Base-by-base conservation (phyloP, 2,329 filamentous ascomycete genomes). In the Karstenula rhodostoma region DNA sequence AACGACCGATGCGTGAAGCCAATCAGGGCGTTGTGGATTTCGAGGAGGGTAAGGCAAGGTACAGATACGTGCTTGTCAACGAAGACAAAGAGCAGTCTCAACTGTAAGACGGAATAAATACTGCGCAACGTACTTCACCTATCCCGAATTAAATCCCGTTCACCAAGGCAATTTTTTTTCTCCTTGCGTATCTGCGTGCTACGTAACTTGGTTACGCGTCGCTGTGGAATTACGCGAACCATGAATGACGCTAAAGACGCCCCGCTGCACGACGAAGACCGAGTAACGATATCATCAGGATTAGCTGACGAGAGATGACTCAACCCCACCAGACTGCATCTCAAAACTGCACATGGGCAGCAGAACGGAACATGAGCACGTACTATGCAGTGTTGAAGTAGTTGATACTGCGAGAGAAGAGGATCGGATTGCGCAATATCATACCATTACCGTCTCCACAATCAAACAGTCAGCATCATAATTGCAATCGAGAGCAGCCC, bases 1-100 rank as follows among this genome's bases (percentile, higher is more conserved):
- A 82, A 72, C 79, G 84, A 37, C 81, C 83, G 0, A 81, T 90
- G 81, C 84, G 82, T 52, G 71, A 77, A n/a, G 76, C 73, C 2
- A 89, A 89, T 73, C 69, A 84, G 72, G 81, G 81, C 2, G 76
- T 89, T 29, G 67, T 87, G 19, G 86, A 89, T 62, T 82, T 89
- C 79, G 83, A 85, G 13, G 74, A 76, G 0, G 87, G 86, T 1
- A 85, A 86, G 73, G 83, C 78, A 52, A 74, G 81, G 57, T 84
- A 82, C 64, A 70, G 81, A 37, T 76, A 73, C 59, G 73, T 77
- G 37, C 64, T 77, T 12, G 70, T 74, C 3, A 75, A 76, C 59
- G 58, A 64, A 9, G 73, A 73, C 2, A n/a, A 63, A 3, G 71
- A 65, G 55, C 67, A 68, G 32, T 70, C 71, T 48, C 72, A 65